Evolutionary conservation across 768 basidiomycete species (phyloP).

Genomic region (Boletus speciosus): DNA sequence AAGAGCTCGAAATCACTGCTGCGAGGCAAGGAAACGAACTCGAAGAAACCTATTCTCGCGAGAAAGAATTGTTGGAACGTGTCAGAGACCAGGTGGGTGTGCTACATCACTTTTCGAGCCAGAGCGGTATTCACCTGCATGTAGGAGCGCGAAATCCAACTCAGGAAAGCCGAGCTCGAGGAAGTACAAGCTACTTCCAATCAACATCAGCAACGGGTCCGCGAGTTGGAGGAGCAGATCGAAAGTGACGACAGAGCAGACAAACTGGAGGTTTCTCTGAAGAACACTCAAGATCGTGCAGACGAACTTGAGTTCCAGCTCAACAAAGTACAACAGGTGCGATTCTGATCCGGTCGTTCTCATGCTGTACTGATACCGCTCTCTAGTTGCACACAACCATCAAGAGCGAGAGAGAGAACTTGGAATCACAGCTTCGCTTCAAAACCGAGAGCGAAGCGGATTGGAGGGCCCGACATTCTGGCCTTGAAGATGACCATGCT

Average conservation of each 20-base stretch:
- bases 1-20: slow-evolving; percentile 39
- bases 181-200: slow-evolving; percentile 54
- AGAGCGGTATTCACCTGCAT: background rate
- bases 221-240: slow-evolving; percentile 77
- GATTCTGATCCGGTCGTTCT: slow-evolving; percentile 7
- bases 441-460: slow-evolving; percentile 43
- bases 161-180: slow-evolving; percentile 49
- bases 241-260: slow-evolving; percentile 82
- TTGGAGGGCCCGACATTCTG: slow-evolving; percentile 46
- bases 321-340: slow-evolving; percentile 73
- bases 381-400: slow-evolving; percentile 52
- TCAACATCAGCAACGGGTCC: slow-evolving; percentile 53
- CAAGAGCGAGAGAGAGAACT: slow-evolving; percentile 58
- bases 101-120: background rate
- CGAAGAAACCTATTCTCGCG: slow-evolving; percentile 36
- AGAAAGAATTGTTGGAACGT: slow-evolving; percentile 47
- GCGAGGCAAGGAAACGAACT: slow-evolving; percentile 42
- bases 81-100: slow-evolving; percentile 31
- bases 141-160: slow-evolving; percentile 75
- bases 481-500: slow-evolving; percentile 41
- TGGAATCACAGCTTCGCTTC: slow-evolving; percentile 46
- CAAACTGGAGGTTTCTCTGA: slow-evolving; percentile 64
- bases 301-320: slow-evolving; percentile 83
- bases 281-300: slow-evolving; percentile 76
- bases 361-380: background rate